Base-by-base conservation (phyloP, 164 flowering plant genomes). In the Buxus sempervirens region DNA sequence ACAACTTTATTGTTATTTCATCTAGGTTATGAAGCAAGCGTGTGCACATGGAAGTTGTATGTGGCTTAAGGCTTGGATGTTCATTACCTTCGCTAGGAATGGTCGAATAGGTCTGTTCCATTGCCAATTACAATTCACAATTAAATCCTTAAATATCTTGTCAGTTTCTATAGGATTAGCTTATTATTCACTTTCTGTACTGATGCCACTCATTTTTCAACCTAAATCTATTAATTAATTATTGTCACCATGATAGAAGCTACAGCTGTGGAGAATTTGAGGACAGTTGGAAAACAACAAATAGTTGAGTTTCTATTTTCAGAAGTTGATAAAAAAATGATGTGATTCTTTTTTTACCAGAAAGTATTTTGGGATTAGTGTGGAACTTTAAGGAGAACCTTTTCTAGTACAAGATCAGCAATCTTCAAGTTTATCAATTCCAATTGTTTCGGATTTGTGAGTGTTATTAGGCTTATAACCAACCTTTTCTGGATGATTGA, bases 381-480 rank as follows among this genome's bases (percentile, higher is more conserved):
- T 61, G 60, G 41, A 62, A 54, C 20, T 42, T 54, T 22, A n/a
- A 69, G 55, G 49, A 53, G 66, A 56, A 70, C 20, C 45, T 45
- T 62, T 21, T 42, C 62, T 22, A 63, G 62, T 63, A 56, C 66
- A 27, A 22, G 62, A 45, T 26, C 28, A 45, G 42, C 23, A 63
- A 59, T 14, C 7, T 32, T 32, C 38, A 32, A 32, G 38, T 7
- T 3, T 32, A 32, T 32, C 3, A 7, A 27, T 28, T 27, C 55
- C 51, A 24, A 5, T 26, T 16, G 49, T 65, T 65, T 54, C 10
- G 42, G 48, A 20, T 25, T 41, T 54, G 27, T 58, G 41, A 53
- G 21, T 64, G 41, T 66, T 70, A 53, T 32, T 58, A 42, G 18
- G 32, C 23, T 62, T 64, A 54, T 74, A 51, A n/a, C 65, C 63